Base-by-base conservation (phyloP, 352 stramenopile genomes). In the Pseudoperonospora humuli region DNA sequence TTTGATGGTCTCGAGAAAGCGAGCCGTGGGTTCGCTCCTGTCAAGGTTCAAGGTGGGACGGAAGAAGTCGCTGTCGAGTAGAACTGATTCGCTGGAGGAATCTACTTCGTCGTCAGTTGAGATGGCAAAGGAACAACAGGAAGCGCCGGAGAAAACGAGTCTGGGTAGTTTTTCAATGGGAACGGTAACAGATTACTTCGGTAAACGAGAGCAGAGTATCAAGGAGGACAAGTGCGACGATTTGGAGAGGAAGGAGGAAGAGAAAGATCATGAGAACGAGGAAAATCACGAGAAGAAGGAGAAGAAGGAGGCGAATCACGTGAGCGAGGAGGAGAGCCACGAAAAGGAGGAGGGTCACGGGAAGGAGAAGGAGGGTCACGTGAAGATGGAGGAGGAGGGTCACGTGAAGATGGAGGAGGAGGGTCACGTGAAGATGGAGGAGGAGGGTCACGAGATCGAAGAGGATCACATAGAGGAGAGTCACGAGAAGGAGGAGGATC, bases 1-100 rank as follows among this genome's bases (percentile, higher is more conserved):
- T 7, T 21, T 67, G 1, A 69, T 61, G 47, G 49, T 39, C 7
- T 45, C 57, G 7, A 49, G 59, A 7, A 62, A 54, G 7, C 48
- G 47, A 7, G 50, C 55, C 19, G 50, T 68, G 3, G 50, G 54
- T 1, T 68, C 56, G 1, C 42, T 74, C 26, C 54, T 74, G 17
- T 74, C 60, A 20, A 57, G 47, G 39, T 70, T 74, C 10, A 70
- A 67, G 18, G 42, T 56, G 9, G 59, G 54, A n/a, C 50, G 55
- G 5, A 67, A 57, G 26, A 70, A 70, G 45, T 43, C 51, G 17
- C 17, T 42, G 15, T 37, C 64, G 17, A 67, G 45, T 38, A 47
- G 44, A 3, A 65, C 44, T 6, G 60, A 67, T 29, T 66, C 61
- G 7, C n/a, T 63, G 38, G 61, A 59, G 9, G 11, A 43, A 9